Base-by-base conservation (phyloP, 129 eudicot genomes). In the Deinandra increscens region DNA sequence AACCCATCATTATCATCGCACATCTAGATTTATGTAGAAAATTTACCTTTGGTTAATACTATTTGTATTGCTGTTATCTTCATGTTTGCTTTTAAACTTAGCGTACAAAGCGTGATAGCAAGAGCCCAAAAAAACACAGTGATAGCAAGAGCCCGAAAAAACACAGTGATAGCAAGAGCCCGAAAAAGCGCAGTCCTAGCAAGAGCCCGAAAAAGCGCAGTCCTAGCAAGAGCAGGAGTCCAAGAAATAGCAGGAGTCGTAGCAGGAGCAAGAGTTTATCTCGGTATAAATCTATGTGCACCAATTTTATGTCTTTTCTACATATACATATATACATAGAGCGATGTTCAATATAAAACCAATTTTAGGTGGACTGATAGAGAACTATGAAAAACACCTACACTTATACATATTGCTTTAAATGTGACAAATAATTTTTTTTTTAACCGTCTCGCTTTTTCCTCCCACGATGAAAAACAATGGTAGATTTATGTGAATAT, bases 181-280 rank as follows among this genome's bases (percentile, higher is more conserved):
- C n/a, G n/a, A n/a, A n/a, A n/a, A n/a, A n/a, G n/a, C n/a, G n/a
- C n/a, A n/a, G n/a, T n/a, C n/a, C 5, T 7, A 86, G 91, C 64
- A 85, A 79, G 78, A 92, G 96, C 70, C 98, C 94, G 0, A 91
- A 73, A 71, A 88, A 59, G 59, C 80, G 64, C 64, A 83, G 81
- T 48, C 55, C 72, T 7, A 89, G 88, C 70, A 77, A 69, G 66
- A 85, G 88, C 72, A 78, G 71, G 84, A 84, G 87, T 68, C 84
- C 75, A 34, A 85, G 89, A 70, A 82, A 31, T 22, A 84, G 82
- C 73, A 71, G 83, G 53, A 84, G 93, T 80, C 80, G 77, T 19
- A 90, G 91, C 80, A 66, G 86, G 68, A 89, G 96, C 96, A 80
- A 71, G 83, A 93, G 98, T 68, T 36, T 70, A 45, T 88, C 94